phyloP scores from a whole-genome alignment of 2,329 filamentous ascomycete genomes.

The Colletotrichum siamense region DNA sequence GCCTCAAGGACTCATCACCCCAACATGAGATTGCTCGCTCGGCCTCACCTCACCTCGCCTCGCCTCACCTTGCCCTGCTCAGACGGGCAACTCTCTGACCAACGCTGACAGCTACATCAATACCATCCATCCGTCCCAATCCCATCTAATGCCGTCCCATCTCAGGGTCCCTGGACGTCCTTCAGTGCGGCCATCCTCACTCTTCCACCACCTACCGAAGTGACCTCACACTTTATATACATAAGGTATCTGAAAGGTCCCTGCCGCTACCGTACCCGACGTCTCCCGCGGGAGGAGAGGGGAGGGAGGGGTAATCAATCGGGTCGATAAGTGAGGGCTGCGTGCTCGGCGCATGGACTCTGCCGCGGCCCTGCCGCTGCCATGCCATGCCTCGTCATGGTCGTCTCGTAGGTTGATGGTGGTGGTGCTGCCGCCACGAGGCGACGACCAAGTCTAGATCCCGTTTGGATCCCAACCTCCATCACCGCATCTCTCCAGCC shows the following conservation, averaged over 20 bases:
- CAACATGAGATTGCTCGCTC: not conserved
- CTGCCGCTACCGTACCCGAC: not conserved
- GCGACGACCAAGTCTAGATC: not conserved
- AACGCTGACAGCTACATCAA: not conserved
- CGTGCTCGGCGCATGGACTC: not conserved
- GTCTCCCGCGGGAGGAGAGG: not conserved
- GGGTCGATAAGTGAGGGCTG: not conserved
- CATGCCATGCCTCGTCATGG: not conserved
- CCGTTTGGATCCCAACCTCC: not conserved
- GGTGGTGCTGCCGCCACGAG: conserved; percentile 2
- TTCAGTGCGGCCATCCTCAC: not conserved
- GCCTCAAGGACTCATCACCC: not conserved
- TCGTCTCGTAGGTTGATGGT: not conserved
- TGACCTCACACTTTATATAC: not conserved
- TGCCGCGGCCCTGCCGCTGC: not conserved
- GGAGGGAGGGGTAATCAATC: not conserved
- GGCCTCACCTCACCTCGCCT: not conserved
- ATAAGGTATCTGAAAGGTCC: not conserved
- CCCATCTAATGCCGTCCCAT: not conserved
- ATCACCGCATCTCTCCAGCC: not conserved
- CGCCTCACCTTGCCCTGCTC: not conserved
- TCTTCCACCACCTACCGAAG: not conserved
- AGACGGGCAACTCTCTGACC: not conserved
- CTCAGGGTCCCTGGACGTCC: not conserved
- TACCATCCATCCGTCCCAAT: not conserved